Percentiles rank a stretch among this genome's conserved stretches.
phyloP scores from a whole-genome alignment of 129 eudicot genomes.

The Scalesia atractyloides region DNA sequence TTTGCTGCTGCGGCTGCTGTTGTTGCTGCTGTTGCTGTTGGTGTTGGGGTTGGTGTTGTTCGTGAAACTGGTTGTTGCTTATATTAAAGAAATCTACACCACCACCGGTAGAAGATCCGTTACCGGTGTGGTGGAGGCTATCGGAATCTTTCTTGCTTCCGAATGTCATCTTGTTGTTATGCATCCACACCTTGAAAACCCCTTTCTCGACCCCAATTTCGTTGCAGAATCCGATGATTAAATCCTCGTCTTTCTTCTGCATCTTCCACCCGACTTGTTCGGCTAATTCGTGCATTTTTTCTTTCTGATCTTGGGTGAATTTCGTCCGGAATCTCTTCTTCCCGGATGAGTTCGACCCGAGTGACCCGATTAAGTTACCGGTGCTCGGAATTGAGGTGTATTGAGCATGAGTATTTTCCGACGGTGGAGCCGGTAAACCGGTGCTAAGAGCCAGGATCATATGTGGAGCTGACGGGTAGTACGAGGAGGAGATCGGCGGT shows the following conservation, averaged over 20 bases:
- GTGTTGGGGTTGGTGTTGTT: not conserved
- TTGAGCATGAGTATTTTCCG: constrained; percentile 19
- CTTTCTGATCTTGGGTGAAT: constrained; percentile 65
- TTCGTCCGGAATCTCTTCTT: constrained; percentile 68
- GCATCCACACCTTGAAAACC: constrained; percentile 93
- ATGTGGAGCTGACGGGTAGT: constrained; percentile 88
- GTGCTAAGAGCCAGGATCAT: constrained; percentile 82
- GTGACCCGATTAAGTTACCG: constrained; percentile 5
- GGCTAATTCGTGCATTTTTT: constrained; percentile 72
- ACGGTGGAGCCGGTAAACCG: constrained; percentile 39
- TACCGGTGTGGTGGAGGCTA: constrained; percentile 12
- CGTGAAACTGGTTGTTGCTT: not conserved
- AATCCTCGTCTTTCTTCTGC: constrained; percentile 64
- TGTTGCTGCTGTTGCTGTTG: constrained; percentile 28
- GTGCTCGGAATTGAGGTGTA: constrained; percentile 26
- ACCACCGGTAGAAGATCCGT: constrained; percentile 23
- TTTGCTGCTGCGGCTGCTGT: constrained; percentile 27
- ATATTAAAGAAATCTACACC: constrained; percentile 32
- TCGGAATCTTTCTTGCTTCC: constrained; percentile 48
- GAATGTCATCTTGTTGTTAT: constrained; percentile 71
- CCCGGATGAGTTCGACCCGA: constrained; percentile 29
- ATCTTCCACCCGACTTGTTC: constrained; percentile 87
- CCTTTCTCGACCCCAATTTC: constrained; percentile 74
- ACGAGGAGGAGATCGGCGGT: constrained; percentile 87
- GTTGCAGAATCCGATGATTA: constrained; percentile 47